These are phyloP conservation scores for Plasmodium gallinaceum DNA, from an alignment of 169 alveolate genomes.

Conservation along the genomic window DNA sequence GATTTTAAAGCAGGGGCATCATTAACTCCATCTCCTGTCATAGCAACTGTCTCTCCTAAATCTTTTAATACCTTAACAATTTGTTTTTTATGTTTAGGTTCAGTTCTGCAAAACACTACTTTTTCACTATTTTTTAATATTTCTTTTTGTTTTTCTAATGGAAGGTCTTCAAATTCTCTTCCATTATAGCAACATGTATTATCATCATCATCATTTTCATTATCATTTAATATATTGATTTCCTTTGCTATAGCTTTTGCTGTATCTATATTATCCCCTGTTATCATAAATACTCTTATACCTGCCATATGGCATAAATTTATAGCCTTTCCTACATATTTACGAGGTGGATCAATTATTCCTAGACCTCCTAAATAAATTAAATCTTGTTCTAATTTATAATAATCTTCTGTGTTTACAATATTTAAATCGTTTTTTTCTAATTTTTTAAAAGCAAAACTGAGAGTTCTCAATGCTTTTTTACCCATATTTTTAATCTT, in stretches of 20 bases:
- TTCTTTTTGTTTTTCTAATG: conserved; percentile 84
- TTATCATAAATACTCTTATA: conserved; percentile 98
- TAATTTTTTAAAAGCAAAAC: conserved; percentile 86
- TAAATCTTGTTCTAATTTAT: conserved; percentile 91
- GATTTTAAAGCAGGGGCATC: conserved; percentile 99
- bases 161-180: conserved; percentile 93
- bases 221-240: conserved; percentile 90
- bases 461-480: conserved; percentile 91
- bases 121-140: conserved; percentile 90
- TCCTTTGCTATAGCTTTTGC: conserved; percentile 99
- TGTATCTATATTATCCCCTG: conserved; percentile 98
- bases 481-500: conserved; percentile 92
- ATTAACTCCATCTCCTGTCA: conserved; percentile 99
- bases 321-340: conserved; percentile 95
- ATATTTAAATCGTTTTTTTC: conserved; percentile 78
- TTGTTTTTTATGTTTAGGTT: conserved; percentile 98
- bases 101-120: conserved; percentile 98
- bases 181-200: conserved; percentile 93
- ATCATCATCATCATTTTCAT: conserved; percentile 39
- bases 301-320: conserved; percentile 97
- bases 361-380: conserved; percentile 96
- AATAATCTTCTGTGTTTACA: conserved; percentile 80
- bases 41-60: conserved; percentile 96
- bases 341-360: conserved; percentile 98
- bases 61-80: conserved; percentile 95